Conservation (phyloP, 768 basidiomycete genomes). For the Xanthoconium stramineum region DNA sequence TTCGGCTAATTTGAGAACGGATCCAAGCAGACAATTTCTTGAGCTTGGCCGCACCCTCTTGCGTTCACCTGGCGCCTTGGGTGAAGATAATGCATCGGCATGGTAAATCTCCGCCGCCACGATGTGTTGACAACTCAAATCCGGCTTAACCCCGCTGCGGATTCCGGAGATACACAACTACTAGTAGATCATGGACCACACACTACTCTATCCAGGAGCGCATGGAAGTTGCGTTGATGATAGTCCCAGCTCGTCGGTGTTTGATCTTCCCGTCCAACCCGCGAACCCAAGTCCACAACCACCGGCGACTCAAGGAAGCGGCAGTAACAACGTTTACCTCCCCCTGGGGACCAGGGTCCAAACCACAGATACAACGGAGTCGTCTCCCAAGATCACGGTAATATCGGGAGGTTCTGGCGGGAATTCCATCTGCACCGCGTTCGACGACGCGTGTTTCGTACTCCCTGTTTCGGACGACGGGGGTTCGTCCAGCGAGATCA, state of each 20-base stretch:
- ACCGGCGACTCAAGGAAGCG: conserved; percentile 14
- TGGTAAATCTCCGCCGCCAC: no score
- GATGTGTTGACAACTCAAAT: no score
- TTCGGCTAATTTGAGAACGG: neutral
- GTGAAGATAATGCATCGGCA: no score
- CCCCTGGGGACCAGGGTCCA: neutral
- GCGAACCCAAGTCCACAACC: conserved; percentile 18
- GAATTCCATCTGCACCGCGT: conserved; percentile 86
- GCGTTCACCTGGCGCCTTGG: no score
- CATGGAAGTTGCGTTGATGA: conserved; percentile 17
- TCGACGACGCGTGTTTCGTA: conserved; percentile 73
- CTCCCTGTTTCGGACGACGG: conserved; percentile 95
- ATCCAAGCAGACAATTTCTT: neutral
- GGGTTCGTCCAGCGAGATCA: conserved; percentile 92
- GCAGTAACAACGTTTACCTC: neutral
- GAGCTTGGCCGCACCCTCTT: no score
- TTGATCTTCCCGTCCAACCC: conserved; percentile 62
- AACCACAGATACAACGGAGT: conserved; percentile 3
- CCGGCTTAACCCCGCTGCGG: no score
- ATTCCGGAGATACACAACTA: neutral
- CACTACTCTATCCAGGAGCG: conserved; percentile 8
- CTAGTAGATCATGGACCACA: conserved; percentile 11
- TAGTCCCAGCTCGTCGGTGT: conserved; percentile 71
- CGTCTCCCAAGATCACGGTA: conserved; percentile 55
- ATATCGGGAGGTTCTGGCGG: conserved; percentile 95